These are phyloP conservation scores for Bipolaris oryzae DNA, from an alignment of 2,329 filamentous ascomycete genomes.

Conservation along the genomic window DNA sequence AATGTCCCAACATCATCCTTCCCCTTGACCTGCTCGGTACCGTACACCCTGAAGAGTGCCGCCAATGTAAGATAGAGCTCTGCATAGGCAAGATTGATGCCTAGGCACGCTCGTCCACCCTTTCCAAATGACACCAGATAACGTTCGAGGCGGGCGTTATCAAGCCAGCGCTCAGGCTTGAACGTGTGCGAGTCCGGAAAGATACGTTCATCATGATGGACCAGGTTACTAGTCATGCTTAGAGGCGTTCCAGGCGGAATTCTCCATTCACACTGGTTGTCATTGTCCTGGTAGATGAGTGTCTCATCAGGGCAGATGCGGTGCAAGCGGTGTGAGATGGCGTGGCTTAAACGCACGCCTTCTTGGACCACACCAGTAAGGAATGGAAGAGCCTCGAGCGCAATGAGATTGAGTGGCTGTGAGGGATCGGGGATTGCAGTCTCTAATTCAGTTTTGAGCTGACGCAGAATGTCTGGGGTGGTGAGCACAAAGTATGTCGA, in stretches of 20 bases:
- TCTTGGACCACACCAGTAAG: neutral
- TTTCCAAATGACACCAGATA: constrained; percentile 30
- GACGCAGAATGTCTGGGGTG: neutral
- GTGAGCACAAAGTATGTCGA: neutral
- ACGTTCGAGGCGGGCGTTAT: constrained; percentile 11
- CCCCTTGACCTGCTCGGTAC: neutral
- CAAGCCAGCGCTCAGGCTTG: constrained; percentile 4
- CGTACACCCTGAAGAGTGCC: neutral
- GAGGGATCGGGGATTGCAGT: neutral
- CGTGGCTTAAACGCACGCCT: neutral
- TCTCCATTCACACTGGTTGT: neutral
- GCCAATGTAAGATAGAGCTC: constrained; percentile 2
- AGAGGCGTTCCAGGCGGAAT: neutral
- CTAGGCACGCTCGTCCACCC: constrained; percentile 29
- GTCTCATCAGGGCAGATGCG: constrained; percentile 1
- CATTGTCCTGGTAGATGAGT: neutral
- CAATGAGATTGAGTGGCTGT: neutral
- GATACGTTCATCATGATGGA: neutral
- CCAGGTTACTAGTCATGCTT: neutral
- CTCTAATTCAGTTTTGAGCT: neutral
- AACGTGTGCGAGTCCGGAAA: neutral
- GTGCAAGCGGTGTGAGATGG: neutral
- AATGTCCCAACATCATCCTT: constrained; percentile 4
- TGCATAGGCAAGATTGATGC: constrained; percentile 18
- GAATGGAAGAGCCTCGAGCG: neutral